Evolutionary conservation across 495 filamentous ascomycete genomes (phyloP), one percentile per base, ranked within the genome.

Genomic region (Geoglossum glabrum): DNA sequence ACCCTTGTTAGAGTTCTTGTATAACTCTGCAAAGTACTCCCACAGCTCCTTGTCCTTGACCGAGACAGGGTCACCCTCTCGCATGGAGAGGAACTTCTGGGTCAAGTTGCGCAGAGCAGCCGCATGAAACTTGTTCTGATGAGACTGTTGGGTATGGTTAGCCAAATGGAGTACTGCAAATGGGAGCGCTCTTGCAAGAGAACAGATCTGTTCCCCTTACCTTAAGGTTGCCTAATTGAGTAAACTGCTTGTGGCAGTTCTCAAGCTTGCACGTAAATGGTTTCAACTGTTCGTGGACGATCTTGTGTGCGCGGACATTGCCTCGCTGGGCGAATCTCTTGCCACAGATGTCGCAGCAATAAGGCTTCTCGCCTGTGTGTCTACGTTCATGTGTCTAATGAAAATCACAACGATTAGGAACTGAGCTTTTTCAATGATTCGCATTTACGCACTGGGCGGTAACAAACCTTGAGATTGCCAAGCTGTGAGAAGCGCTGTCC

Each of bases 1-100:
- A 2, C 88, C 90, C 64, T 93, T 94, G 68, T 89, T 90, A 63
- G 85, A 84, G 67, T 96, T 93, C 72, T 93, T 94, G 76, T 95
- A 96, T 34, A 92, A 73, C 1, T 81, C 76, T 3, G 83, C 79
- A 61, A 97, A 93, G 66, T 95, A 94, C 64, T 86, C 78, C 76
- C 85, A 89, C 33, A 96, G 70, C 58, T 87, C 85, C 60, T 79
- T 81, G 62, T 97, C 90, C 38, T 79, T 73, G 1, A 74, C 68
- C 4, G 76, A 75, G 57, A 90, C 80, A 6, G 75, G 70, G 33
- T 82, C 77, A 5, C 74, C 76, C 50, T 84, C 77, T 11, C 71
- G 69, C 54, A 86, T 71, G 57, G 73, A 73, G 3, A 82, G 79
- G 65, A 96, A 93, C 64, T 81, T 85, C 30, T 72, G 58, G 3